phyloP scores from a whole-genome alignment of 768 basidiomycete genomes.

The Pleurotus citrinopileatus region DNA sequence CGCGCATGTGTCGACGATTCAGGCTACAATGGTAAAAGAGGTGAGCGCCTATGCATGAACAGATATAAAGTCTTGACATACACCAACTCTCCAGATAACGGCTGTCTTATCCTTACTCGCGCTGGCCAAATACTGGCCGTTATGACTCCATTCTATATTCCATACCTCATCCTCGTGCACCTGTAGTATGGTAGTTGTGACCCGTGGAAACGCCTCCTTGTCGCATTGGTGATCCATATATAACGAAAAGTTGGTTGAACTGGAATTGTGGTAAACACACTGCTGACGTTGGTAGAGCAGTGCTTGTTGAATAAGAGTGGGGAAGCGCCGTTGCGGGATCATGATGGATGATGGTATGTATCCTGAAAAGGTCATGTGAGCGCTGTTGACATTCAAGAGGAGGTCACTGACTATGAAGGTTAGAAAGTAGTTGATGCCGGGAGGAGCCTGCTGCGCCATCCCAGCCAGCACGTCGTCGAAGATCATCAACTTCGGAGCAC shows the following conservation, averaged over 20 bases:
- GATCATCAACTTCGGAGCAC: conserved; percentile 83
- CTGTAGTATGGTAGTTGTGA: conserved; percentile 81
- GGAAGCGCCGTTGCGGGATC: conserved; percentile 88
- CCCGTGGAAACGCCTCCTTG: conserved; percentile 76
- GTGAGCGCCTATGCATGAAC: conserved; percentile 8
- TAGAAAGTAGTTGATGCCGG: conserved; percentile 67
- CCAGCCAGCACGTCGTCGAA: conserved; percentile 81
- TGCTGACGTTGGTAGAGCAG: conserved; percentile 72
- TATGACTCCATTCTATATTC: conserved; percentile 94
- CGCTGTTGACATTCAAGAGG: conserved; percentile 3
- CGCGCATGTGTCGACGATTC: conserved; percentile 47
- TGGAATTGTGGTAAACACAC: conserved; percentile 86
- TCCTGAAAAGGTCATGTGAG: conserved; percentile 39
- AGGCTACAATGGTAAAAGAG: conserved; percentile 28
- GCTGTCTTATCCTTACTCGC: conserved; percentile 85
- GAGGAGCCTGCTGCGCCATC: conserved; percentile 85
- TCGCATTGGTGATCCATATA: conserved; percentile 86
- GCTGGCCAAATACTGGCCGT: conserved; percentile 80
- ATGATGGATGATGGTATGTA: conserved; percentile 90
- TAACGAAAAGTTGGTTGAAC: conserved; percentile 65
- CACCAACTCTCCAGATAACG: conserved; percentile 87
- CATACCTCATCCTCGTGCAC: conserved; percentile 94
- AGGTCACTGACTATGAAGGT: conserved; percentile 70
- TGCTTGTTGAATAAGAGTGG: conserved; percentile 83
- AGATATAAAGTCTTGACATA: conserved; percentile 35